Evolutionary conservation across 495 filamentous ascomycete species (phyloP).

Genomic region (Cladorrhinum samala): DNA sequence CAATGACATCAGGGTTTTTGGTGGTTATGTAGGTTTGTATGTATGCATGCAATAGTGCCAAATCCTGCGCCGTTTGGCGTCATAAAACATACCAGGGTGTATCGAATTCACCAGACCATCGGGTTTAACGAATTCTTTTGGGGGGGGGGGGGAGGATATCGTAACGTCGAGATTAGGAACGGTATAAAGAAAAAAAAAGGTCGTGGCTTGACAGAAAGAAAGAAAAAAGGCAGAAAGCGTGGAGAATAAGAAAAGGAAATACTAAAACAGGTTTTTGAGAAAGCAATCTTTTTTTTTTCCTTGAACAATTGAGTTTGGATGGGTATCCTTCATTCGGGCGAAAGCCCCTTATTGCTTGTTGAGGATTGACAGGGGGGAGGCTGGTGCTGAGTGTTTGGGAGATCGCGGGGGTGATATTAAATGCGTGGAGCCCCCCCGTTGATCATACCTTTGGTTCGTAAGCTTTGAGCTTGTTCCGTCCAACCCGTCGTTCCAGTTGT

Average conservation of each 20-base stretch:
- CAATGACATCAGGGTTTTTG: background rate
- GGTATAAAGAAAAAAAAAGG: background rate
- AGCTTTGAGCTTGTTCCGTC: background rate
- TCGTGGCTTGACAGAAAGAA: background rate
- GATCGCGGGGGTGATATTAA: background rate
- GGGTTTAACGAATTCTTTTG: too few relatives aligned
- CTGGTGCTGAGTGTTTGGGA: background rate
- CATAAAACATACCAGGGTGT: too few relatives aligned
- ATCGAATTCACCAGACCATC: background rate
- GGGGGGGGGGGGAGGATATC: too few relatives aligned
- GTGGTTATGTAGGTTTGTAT: too few relatives aligned
- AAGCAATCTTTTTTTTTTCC: too few relatives aligned
- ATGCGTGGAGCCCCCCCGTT: too few relatives aligned
- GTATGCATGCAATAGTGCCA: too few relatives aligned
- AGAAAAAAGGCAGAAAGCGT: background rate
- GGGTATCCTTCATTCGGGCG: background rate
- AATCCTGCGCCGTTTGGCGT: too few relatives aligned
- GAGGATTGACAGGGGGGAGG: background rate
- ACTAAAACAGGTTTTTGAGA: background rate
- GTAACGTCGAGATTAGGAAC: background rate
- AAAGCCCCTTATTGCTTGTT: background rate
- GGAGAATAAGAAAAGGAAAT: background rate
- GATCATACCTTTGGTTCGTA: background rate
- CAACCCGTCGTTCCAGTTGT: background rate
- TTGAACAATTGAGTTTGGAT: background rate